These are phyloP conservation scores for Cystofilobasidium ferigula DNA, from an alignment of 768 basidiomycete genomes.

Conservation along the genomic window DNA sequence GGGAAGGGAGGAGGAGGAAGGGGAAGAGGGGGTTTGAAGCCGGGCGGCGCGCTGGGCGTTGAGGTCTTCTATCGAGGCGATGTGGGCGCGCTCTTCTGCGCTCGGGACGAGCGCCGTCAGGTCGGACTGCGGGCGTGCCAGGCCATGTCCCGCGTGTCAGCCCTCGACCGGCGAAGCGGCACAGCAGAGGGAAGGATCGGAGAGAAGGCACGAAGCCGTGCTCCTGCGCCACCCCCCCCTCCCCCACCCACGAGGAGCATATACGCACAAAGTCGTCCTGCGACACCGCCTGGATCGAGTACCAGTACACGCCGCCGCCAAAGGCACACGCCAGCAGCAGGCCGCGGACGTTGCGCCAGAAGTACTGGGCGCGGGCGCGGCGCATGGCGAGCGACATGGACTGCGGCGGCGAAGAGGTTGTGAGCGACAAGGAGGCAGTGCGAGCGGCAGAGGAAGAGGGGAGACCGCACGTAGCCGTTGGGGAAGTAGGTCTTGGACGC, in stretches of 20 bases:
- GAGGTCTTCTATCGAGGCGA: slow-evolving; percentile 21
- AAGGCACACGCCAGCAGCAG: neutral
- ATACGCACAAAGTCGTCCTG: slow-evolving; percentile 24
- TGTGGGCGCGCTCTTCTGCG: neutral
- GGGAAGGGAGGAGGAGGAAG: neutral
- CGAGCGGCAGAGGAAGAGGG: neutral
- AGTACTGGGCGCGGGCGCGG: slow-evolving; percentile 19
- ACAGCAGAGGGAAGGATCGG: neutral
- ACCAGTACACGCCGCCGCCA: slow-evolving; percentile 9
- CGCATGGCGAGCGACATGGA: slow-evolving; percentile 24
- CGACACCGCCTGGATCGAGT: slow-evolving; percentile 22
- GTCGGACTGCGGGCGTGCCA: slow-evolving; percentile 20
- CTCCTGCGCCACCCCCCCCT: neutral
- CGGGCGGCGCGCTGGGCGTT: slow-evolving; percentile 5
- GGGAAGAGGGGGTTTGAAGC: neutral
- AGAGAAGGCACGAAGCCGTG: neutral
- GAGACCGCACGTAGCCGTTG: slow-evolving; percentile 21
- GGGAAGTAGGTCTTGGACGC: slow-evolving; percentile 25
- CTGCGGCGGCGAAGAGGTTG: neutral
- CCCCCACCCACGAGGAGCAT: neutral
- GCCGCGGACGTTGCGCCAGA: slow-evolving; percentile 22
- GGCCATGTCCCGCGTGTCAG: neutral
- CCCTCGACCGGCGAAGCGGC: neutral
- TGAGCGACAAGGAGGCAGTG: neutral
- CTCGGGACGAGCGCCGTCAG: slow-evolving; percentile 20